Evolutionary conservation across 768 basidiomycete genomes (phyloP).

Genomic region (Kwoniella sp.): DNA sequence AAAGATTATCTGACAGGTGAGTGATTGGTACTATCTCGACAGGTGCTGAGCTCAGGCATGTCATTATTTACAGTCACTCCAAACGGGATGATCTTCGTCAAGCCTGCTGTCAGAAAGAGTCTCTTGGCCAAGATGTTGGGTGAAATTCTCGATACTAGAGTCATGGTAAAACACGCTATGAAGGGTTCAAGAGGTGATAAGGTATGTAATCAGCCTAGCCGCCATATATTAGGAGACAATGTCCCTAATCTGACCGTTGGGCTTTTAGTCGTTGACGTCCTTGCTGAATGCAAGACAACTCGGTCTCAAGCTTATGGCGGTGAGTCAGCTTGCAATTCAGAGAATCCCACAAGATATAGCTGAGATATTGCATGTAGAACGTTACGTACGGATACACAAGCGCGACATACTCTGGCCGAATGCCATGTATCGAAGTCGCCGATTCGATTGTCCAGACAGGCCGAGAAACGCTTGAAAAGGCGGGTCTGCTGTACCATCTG

Average conservation of each 20-base stretch:
- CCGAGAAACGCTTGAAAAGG: conserved; percentile 92
- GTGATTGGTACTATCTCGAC: conserved; percentile 39
- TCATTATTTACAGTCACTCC: conserved; percentile 72
- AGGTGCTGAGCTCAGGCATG: too few relatives aligned
- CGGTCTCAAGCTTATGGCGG: conserved; percentile 84
- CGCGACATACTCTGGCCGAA: conserved; percentile 90
- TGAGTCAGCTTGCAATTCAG: conserved; percentile 58
- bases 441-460: conserved; percentile 98
- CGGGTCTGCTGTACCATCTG: conserved; percentile 44
- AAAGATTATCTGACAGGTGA: conserved; percentile 75
- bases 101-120: conserved; percentile 77
- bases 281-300: conserved; percentile 89
- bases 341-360: too few relatives aligned
- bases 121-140: conserved; percentile 86
- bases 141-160: conserved; percentile 88
- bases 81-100: conserved; percentile 93
- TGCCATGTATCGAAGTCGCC: conserved; percentile 98
- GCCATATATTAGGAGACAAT: too few relatives aligned
- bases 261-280: conserved; percentile 67
- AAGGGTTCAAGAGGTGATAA: conserved; percentile 75
- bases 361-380: conserved; percentile 42
- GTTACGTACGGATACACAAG: conserved; percentile 91
- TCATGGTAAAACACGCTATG: conserved; percentile 98
- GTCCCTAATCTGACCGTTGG: neutral
- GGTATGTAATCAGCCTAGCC: conserved; percentile 57